Evolutionary conservation across 805 yeast genomes (phyloP), one percentile per base, ranked within the genome.

Genomic region (Myxozyma monticola): DNA sequence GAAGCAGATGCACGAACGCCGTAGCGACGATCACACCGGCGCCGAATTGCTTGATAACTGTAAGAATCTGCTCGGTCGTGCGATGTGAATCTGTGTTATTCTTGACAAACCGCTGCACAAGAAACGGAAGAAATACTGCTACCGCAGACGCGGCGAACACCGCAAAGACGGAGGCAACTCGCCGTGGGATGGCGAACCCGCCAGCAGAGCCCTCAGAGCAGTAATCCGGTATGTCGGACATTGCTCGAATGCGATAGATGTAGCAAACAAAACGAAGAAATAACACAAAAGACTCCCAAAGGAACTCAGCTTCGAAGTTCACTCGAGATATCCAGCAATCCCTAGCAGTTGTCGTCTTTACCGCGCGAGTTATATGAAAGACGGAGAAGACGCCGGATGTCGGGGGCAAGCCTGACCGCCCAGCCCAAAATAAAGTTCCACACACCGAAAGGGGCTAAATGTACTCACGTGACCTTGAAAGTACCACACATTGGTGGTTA

Each of bases 11-110:
- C 26, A 86, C 80, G 60, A 86, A 84, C 0, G 90, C 87, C 1
- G 95, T 86, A 12, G 91, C 86, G 10, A 86, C 76, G 62, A 86
- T 86, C 42, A 86, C 91, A 48, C 95, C 95, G 2, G 90, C 83
- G 54, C 95, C 95, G 64, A 86, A 86, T 67, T 76, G 85, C 62
- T 84, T 85, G 42, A 86, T 81, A 41, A 81, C 65, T 63, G 83
- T 47, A 22, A 62, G 41, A 18, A 64, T 24, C 22, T 30, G 24
- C 38, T 51, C 41, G 20, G 54, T 49, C 22, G 41, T 24, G 22
- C 4, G 25, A 37, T 48, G 34, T 36, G 30, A 31, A 28, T 38
- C 26, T 1, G 42, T 18, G n/a, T 42, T 45, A 8, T 37, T 14
- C 35, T 39, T 37, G 26, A 46, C 29, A 14, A 34, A 33, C 17